Evolutionary conservation across 2,329 filamentous ascomycete species (phyloP), one percentile per base, ranked within the genome.

Genomic region (Beauveria sp.): DNA sequence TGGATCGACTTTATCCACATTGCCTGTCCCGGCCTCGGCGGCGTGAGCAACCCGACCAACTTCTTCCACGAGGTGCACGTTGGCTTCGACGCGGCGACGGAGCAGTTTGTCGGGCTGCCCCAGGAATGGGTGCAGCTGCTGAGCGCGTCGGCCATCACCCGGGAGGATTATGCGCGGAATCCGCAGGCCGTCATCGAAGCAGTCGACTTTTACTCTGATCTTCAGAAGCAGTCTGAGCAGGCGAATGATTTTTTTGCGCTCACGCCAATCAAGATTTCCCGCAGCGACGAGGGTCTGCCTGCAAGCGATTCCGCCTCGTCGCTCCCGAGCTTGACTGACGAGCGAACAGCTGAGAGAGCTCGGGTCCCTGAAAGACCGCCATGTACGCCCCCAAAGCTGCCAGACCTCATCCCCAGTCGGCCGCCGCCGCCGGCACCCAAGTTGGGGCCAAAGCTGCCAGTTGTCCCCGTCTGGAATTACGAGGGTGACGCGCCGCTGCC

Each of bases 1-100:
- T 96, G 92, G 92, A 94, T 96, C 68, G 92, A 96, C 73, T 89
- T 90, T 71, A 92, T 96, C 66, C 96, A 96, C 72, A 90, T 91
- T 67, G 87, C 91, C 66, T 96, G 91, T 72, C 91, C 92, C 9
- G 91, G 89, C 64, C 94, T 96, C 89, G 91, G 92, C 62, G 92
- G 92, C 66, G 92, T 96, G 61, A 96, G 91, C 75, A 96, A 96
- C 73, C 92, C 92, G 6, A 96, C 92, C 63, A 96, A 96, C 76
- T 96, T 96, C 76, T 90, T 88, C 24, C 92, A 96, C 72, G 87
- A 90, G 55, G 90, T 96, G 30, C 92, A 96, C 72, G 92, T 96
- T 65, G 92, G 91, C 63, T 96, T 96, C 70, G 92, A 96, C 71
- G 90, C 91, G 22, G 86, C 90, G 66, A 94, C 90, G 4, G 91